phyloP scores from a whole-genome alignment of 768 basidiomycete species.

The Trametes elegans region DNA sequence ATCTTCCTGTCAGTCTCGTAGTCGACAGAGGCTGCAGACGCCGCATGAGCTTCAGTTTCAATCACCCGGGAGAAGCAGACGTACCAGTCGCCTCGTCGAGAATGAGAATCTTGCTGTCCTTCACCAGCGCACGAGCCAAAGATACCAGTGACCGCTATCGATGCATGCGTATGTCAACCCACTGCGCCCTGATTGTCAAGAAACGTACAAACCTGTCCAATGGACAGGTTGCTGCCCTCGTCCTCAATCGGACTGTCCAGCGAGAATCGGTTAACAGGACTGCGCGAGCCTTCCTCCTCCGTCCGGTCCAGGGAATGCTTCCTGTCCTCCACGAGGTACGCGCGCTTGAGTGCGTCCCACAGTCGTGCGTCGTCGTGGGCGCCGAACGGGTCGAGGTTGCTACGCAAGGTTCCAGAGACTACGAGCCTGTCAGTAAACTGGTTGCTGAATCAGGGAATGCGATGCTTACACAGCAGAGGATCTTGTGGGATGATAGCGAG shows the following conservation, averaged over 20 bases:
- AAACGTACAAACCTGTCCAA: constrained; percentile 57
- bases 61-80: not conserved
- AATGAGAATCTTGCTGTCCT: constrained; percentile 79
- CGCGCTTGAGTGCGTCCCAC: constrained; percentile 86
- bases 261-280: constrained; percentile 55
- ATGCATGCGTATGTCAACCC: not conserved
- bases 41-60: not conserved
- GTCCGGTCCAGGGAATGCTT: constrained; percentile 28
- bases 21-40: constrained; percentile 70
- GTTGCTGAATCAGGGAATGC: not conserved
- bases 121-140: constrained; percentile 85
- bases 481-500: constrained; percentile 87
- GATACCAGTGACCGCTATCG: constrained; percentile 76
- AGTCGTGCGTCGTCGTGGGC: constrained; percentile 75
- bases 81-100: constrained; percentile 86
- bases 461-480: constrained; percentile 47
- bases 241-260: constrained; percentile 84
- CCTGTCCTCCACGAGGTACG: constrained; percentile 70
- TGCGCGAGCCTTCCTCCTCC: constrained; percentile 42
- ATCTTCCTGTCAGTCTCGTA: constrained; percentile 90
- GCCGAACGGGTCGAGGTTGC: constrained; percentile 89
- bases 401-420: constrained; percentile 80
- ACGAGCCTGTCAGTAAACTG: constrained; percentile 21
- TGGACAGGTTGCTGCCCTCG: constrained; percentile 82
- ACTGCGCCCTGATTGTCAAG: not conserved